Conservation (phyloP, 371 early-diverging fungal species). For the Fennellomyces sp. region DNA sequence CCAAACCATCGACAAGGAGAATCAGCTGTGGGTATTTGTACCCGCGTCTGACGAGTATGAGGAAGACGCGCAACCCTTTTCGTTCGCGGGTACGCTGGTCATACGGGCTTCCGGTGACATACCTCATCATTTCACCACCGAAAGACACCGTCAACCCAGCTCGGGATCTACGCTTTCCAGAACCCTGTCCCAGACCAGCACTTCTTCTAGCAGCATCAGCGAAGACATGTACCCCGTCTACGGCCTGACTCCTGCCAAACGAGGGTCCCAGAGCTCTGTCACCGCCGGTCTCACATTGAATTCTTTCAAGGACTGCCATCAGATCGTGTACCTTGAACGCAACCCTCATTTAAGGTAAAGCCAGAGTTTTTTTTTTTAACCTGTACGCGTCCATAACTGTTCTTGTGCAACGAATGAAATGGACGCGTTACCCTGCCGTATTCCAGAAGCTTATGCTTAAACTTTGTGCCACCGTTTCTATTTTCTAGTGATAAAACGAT, state of each 20-base stretch:
- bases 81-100: neutral
- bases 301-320: constrained; percentile 40
- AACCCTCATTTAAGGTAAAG: constrained; percentile 31
- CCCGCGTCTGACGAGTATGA: constrained; percentile 10
- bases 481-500: constrained; percentile 44
- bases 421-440: neutral
- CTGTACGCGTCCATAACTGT: neutral
- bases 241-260: constrained; percentile 47
- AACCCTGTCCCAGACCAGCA: neutral
- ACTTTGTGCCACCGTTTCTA: neutral
- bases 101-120: neutral
- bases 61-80: too few relatives aligned
- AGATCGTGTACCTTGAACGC: constrained; percentile 26
- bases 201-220: neutral
- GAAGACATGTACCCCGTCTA: constrained; percentile 20
- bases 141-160: constrained; percentile 13
- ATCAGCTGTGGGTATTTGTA: constrained; percentile 48
- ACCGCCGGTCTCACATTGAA: constrained; percentile 26
- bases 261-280: constrained; percentile 41
- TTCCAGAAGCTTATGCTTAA: neutral
- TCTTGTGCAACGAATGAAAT: neutral
- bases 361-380: too few relatives aligned
- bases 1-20: constrained; percentile 46
- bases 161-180: constrained; percentile 18
- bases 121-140: constrained; percentile 1